phyloP scores from a whole-genome alignment of 257 asterid species.

The Solanum neorickii region DNA sequence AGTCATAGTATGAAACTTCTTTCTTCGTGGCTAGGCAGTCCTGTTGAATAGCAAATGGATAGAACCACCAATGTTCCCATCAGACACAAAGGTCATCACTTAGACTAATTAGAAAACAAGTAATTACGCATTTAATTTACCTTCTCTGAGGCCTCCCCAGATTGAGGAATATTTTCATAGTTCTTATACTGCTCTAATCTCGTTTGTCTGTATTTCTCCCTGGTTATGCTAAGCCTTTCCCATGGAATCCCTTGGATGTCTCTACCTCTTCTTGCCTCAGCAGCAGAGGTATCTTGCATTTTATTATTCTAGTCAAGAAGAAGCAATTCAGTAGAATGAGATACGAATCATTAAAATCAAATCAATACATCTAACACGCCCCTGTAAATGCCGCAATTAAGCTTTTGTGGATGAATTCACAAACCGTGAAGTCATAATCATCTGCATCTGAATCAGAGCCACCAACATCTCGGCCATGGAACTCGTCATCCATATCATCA shows the following conservation, averaged over 20 bases:
- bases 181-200: conserved; percentile 79
- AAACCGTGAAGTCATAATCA: conserved; percentile 57
- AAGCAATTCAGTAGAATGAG: not conserved
- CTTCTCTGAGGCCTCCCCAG: conserved; percentile 68
- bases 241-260: conserved; percentile 98
- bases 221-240: conserved; percentile 75
- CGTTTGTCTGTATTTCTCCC: conserved; percentile 68
- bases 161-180: conserved; percentile 69
- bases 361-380: not conserved
- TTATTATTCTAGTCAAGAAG: conserved; percentile 35
- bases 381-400: not conserved
- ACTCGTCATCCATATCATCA: conserved; percentile 49
- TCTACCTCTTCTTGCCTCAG: conserved; percentile 81
- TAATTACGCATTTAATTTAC: conserved; percentile 11
- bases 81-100: not conserved
- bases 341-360: not conserved
- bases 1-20: conserved; percentile 45
- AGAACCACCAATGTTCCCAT: not conserved
- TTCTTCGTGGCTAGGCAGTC: conserved; percentile 62
- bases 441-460: conserved; percentile 82
- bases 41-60: conserved; percentile 19
- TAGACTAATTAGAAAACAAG: not conserved
- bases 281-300: conserved; percentile 75
- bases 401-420: not conserved
- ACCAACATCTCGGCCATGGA: conserved; percentile 40